These are phyloP conservation scores for Viola pubescens DNA, from an alignment of 441 rosid species.

Conservation along the genomic window DNA sequence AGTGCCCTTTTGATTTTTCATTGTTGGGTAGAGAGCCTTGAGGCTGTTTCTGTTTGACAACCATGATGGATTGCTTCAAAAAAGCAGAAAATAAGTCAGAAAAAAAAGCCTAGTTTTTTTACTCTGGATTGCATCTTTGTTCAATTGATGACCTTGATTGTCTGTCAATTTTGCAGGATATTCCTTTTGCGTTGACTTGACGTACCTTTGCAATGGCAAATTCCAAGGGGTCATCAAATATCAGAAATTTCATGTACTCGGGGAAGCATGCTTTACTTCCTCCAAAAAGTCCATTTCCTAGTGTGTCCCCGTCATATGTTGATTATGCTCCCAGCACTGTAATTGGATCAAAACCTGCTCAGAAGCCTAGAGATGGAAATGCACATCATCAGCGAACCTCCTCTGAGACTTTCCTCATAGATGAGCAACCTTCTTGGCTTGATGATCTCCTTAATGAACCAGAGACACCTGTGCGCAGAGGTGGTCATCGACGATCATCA, in stretches of 20 bases:
- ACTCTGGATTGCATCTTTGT: background rate
- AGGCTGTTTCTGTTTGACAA: background rate
- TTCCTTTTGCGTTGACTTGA: slow-evolving; percentile 9
- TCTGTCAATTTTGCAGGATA: background rate
- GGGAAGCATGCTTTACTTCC: slow-evolving; percentile 87
- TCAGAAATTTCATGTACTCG: slow-evolving; percentile 54
- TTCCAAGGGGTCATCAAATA: slow-evolving; percentile 72
- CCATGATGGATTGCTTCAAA: background rate
- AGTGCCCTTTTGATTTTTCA: too few relatives aligned
- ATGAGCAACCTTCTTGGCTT: slow-evolving; percentile 99
- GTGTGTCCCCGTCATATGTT: slow-evolving; percentile 50
- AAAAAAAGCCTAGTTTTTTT: background rate
- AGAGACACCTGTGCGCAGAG: slow-evolving; percentile 80
- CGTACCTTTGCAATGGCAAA: slow-evolving; percentile 47
- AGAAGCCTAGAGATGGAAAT: slow-evolving; percentile 55
- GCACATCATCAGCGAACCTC: slow-evolving; percentile 81
- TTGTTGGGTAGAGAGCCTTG: background rate
- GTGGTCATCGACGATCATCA: slow-evolving; percentile 95
- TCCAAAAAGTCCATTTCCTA: slow-evolving; percentile 89
- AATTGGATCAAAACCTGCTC: slow-evolving; percentile 60
- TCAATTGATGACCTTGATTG: background rate
- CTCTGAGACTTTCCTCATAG: slow-evolving; percentile 74
- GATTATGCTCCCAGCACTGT: slow-evolving; percentile 54
- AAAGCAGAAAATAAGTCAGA: background rate
- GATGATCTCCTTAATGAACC: slow-evolving; percentile 99